Base-by-base conservation (phyloP, 208 protist genomes). In the Acanthamoeba castellanii region DNA sequence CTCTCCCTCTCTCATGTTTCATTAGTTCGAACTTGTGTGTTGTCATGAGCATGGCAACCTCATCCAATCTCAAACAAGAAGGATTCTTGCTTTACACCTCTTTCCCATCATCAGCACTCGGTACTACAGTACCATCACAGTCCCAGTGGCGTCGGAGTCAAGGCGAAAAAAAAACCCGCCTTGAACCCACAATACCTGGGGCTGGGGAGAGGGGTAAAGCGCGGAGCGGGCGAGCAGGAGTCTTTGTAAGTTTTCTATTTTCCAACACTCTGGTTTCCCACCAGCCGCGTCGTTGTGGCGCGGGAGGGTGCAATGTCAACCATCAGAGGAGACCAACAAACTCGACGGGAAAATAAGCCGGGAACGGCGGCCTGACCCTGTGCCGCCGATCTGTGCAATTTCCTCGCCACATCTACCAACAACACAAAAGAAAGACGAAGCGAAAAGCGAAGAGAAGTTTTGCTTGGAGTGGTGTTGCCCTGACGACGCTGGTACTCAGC, bases 281-380 rank as follows among this genome's bases (percentile, higher is more conserved):
- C 55, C 55, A 61, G 55, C 16, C 55, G 55, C 18, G 68, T 27
- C 68, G 68, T 76, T 42, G 37, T 76, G 68, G 68, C n/a, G 9
- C 34, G 30, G 27, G 68, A 76, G 30, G 68, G 68, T 76, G 68
- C 18, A n/a, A 76, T 7, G 2, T 27, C 18, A 76, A 45, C 68
- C 55, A 61, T 14, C 20, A 76, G 68, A 76, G 68, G 30, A 76
- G 68, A 76, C 68, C 68, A 76, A 45, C 68, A 30, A 45, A 30
- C 68, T 42, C 68, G 34, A 76, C 30, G 68, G 68, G 68, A 76
- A 76, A 30, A 76, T 76, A 76, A 76, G 68, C 68, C 68, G 68
- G 68, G 68, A 76, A 76, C 68, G 8, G 68, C 30, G 68, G 68
- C 68, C 34, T 42, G 34, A 42, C 68, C 68, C 68, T 76, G 68